Evolutionary conservation across 768 basidiomycete genomes (phyloP), one percentile per base, ranked within the genome.

Genomic region (Tricholomella constricta): DNA sequence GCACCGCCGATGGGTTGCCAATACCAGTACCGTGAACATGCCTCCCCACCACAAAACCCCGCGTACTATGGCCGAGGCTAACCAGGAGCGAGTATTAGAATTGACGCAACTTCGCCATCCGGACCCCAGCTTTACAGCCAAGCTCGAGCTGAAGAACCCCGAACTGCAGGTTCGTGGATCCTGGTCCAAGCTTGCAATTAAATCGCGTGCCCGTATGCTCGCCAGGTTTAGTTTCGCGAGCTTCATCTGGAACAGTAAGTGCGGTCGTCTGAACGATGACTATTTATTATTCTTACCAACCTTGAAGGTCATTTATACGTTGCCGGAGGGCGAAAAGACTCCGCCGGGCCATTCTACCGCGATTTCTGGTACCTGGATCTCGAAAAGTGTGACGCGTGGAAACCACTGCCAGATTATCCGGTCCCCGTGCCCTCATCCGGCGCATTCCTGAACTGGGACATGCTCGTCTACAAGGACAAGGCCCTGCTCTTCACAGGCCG

Each of bases 401-500:
- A 58, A 20, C 32, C 45, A 7, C 62, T 70, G 5, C 68, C 67
- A 1, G 54, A 55, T 15, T 69, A 67, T 35, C 68, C 72, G 1
- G 34, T 59, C 6, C 53, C 62, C n/a, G 15, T 51, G 35, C 20
- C n/a, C 9, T 23, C 22, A 1, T 45, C 62, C 0, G 54, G 59
- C 3, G 49, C 49, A 2, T 65, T 64, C 37, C 34, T 65, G 6
- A 64, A 64, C 19, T 65, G 61, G 62, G 51, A 48, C 8, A 64
- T 69, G 37, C 17, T 60, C 46, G 54, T 69, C 2, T 57, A 73
- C 45, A 56, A 66, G 10, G 59, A 66, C 34, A 65, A 63, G 40
- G 76, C 72, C 1, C 71, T 74, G 48, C 63, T 74, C 34, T 75
- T 73, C 63, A 65, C 60, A 10, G 75, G 74, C 2, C 48, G 53